Evolutionary conservation across 2,329 filamentous ascomycete genomes (phyloP).

Genomic region (Cladosporium sp.): DNA sequence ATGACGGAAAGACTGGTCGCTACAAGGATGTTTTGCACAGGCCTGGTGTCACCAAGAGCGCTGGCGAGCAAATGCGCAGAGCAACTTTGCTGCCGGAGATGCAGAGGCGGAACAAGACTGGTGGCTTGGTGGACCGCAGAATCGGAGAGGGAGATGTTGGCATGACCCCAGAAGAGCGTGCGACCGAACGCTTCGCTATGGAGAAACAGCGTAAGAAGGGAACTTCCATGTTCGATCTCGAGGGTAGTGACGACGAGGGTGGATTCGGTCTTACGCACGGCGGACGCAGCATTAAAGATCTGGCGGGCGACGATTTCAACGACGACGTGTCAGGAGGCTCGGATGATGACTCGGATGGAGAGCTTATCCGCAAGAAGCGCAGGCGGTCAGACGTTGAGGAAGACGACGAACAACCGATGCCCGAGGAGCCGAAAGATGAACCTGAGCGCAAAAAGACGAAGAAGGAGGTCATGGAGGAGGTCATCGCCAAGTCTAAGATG

Average conservation of each 20-base stretch:
- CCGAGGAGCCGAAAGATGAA: constrained; percentile 44
- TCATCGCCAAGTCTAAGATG: constrained; percentile 94
- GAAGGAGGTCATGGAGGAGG: constrained; percentile 94
- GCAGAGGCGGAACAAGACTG: constrained; percentile 82
- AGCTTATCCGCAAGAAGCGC: constrained; percentile 39
- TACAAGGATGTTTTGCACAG: constrained; percentile 58
- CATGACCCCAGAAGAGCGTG: constrained; percentile 89
- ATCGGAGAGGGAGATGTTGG: constrained; percentile 94
- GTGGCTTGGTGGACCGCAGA: constrained; percentile 84
- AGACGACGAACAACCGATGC: constrained; percentile 39
- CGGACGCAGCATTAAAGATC: constrained; percentile 64
- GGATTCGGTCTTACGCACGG: constrained; percentile 67
- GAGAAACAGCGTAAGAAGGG: constrained; percentile 79
- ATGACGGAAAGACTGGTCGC: constrained; percentile 46
- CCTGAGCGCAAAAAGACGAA: constrained; percentile 75
- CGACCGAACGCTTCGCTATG: constrained; percentile 81
- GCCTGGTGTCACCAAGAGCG: constrained; percentile 77
- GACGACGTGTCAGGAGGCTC: constrained; percentile 38
- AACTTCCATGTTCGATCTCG: constrained; percentile 83
- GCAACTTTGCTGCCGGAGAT: constrained; percentile 85
- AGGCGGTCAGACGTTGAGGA: constrained; percentile 39
- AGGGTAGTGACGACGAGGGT: constrained; percentile 65
- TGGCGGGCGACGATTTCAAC: constrained; percentile 66
- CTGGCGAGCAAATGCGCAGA: constrained; percentile 80
- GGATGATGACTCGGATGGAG: constrained; percentile 34